Evolutionary conservation across 306 rosid species (phyloP).

Genomic region (apple (Malus domestica)): ASM211411v1 NC_041791.1:35312001-35312500

Average conservation of each 20-base stretch:
- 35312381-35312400: neutral
- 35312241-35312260: conserved; percentile 65
- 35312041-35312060: too few species aligned
- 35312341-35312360: neutral
- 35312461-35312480: neutral
- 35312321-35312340: neutral
- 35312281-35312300: neutral
- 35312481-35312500: neutral
- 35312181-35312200: neutral
- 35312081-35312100: neutral
- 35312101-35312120: neutral
- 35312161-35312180: neutral
- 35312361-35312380: neutral
- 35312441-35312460: conserved; percentile 34
- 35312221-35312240: neutral
- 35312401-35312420: neutral
- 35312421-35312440: conserved; percentile 16
- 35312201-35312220: neutral
- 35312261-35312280: conserved; percentile 46
- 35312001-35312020: too few species aligned
- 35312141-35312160: conserved; percentile 38
- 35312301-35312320: neutral
- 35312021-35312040: too few species aligned
- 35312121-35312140: neutral
- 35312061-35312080: too few species aligned